Conservation (phyloP, 345 rosid genomes). For the Mercurialis annua region DNA sequence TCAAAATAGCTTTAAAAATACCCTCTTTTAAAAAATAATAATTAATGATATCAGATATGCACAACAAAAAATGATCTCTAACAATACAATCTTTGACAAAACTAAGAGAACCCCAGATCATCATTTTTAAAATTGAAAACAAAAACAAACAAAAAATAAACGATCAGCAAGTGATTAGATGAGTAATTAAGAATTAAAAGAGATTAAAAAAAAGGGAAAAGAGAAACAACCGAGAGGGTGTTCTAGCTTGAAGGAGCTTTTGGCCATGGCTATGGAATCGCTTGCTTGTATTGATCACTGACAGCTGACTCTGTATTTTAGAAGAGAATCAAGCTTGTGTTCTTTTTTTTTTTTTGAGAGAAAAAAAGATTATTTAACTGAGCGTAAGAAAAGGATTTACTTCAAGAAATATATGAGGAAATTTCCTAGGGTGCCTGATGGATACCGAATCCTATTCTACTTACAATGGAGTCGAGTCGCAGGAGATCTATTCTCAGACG, state of each 20-base stretch:
- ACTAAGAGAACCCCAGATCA: neutral
- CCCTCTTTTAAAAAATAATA: neutral
- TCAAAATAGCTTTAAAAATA: neutral
- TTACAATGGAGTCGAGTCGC: too few species aligned
- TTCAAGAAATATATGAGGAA: too few species aligned
- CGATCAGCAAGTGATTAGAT: neutral
- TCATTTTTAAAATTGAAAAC: neutral
- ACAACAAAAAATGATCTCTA: neutral
- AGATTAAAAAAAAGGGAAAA: neutral
- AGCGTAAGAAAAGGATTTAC: too few species aligned
- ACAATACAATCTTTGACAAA: neutral
- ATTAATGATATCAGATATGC: neutral
- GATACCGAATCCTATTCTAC: too few species aligned
- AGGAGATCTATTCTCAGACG: too few species aligned
- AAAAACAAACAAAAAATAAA: neutral
- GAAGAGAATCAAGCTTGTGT: too few species aligned
- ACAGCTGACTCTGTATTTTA: too few species aligned
- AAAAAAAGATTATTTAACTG: too few species aligned
- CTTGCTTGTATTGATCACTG: too few species aligned
- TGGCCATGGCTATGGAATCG: conserved; percentile 50
- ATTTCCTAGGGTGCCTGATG: too few species aligned
- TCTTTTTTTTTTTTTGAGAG: too few species aligned
- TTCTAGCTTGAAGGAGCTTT: conserved; percentile 79
- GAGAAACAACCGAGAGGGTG: conserved; percentile 76
- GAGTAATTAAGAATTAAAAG: neutral